A percentile compares a stretch with the other conserved stretches of the same genome.
Evolutionary conservation across 2,329 filamentous ascomycete species (phyloP).

Genomic region (Trichophyton verrucosum): DNA sequence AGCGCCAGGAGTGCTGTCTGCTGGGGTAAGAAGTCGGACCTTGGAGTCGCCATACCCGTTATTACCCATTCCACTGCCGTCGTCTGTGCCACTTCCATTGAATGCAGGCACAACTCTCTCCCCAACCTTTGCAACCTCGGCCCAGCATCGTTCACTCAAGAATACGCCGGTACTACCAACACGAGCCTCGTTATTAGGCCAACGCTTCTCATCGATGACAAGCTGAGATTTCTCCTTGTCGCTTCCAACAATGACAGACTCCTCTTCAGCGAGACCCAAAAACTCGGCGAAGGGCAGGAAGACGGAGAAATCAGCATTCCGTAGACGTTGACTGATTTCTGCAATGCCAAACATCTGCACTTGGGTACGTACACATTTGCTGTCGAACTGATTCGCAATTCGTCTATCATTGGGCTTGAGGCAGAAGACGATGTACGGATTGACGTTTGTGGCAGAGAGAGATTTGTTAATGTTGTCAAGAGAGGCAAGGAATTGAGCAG

Average conservation of each 20-base stretch:
- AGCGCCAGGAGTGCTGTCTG: slow-evolving; percentile 40
- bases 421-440: slow-evolving; percentile 93
- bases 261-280: slow-evolving; percentile 71
- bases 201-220: slow-evolving; percentile 82
- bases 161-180: slow-evolving; percentile 90
- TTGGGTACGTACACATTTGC: slow-evolving; percentile 91
- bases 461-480: slow-evolving; percentile 86
- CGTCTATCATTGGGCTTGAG: slow-evolving; percentile 92
- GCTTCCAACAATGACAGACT: slow-evolving; percentile 76
- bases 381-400: slow-evolving; percentile 97
- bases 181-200: slow-evolving; percentile 82
- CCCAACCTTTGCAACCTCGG: slow-evolving; percentile 67
- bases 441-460: slow-evolving; percentile 67
- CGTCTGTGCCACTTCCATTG: slow-evolving; percentile 44
- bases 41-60: slow-evolving; percentile 38
- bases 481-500: slow-evolving; percentile 80
- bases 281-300: slow-evolving; percentile 96
- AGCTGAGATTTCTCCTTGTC: slow-evolving; percentile 85
- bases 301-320: slow-evolving; percentile 87
- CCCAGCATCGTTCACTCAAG: slow-evolving; percentile 89
- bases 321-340: slow-evolving; percentile 85
- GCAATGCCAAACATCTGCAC: slow-evolving; percentile 92
- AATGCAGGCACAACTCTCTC: slow-evolving; percentile 49
- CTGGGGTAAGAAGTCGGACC: slow-evolving; percentile 41
- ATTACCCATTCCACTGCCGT: slow-evolving; percentile 45